Base-by-base conservation (phyloP, 768 basidiomycete species). In the Amanita rimosa region DNA sequence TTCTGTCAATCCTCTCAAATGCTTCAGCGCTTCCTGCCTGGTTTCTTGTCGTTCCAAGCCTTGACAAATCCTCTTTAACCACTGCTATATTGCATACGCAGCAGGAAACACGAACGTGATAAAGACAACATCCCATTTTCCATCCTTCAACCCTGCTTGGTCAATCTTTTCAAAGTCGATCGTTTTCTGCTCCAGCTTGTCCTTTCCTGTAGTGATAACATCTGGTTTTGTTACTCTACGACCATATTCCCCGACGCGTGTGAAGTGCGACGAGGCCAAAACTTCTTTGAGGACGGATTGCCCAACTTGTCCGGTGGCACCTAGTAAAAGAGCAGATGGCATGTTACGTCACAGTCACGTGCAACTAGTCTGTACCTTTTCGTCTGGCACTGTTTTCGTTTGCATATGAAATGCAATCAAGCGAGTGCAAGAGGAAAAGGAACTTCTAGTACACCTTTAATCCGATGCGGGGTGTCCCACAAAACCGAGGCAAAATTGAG, bases 1-100 rank as follows among this genome's bases (percentile, higher is more conserved):
- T 80, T 62, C 81, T 67, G 56, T 89, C 88, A 49, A 90, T 86
- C 67, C 77, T 84, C 58, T 82, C 80, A 53, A 87, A 90, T 7
- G 72, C 72, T 31, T 72, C 76, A 0, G 73, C 74, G 53, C 81
- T 74, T 3, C 85, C 85, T 0, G 85, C 86, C 13, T 27, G 51
- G 13, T 71, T 74, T 21, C 64, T 69, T 10, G 78, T 80, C 16
- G 86, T 89, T 6, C 86, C 88, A 7, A 90, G 62, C 2, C 79
- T 79, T 51, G 4, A 36, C 19, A 17, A 16, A 42, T 53, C 9
- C 21, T 14, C 38, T 26, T 46, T 19, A 17, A 16, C 26, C 10
- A 44, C 6, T 7, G 27, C 38, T 6, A 11, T 3, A 45, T 17
- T n/a, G 19, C 13, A 4, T 41, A 49, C 26, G 42, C 14, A 4